A percentile compares a stretch with the other conserved stretches of the same genome.
phyloP scores from a whole-genome alignment of 441 rosid genomes.

The Gossypium davidsonii region DNA sequence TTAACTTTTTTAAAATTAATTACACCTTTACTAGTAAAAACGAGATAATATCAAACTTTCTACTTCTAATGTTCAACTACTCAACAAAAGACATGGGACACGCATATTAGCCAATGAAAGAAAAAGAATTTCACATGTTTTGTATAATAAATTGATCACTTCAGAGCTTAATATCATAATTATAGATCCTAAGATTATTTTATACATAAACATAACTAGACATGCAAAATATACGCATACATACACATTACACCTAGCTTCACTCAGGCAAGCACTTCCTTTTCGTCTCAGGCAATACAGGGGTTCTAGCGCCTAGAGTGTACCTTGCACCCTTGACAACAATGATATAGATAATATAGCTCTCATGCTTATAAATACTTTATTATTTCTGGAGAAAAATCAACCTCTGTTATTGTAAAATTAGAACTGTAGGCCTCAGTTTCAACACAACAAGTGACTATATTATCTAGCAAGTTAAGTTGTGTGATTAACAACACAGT shows the following conservation, averaged over 20 bases:
- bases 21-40: background rate
- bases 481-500: background rate
- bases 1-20: background rate
- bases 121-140: background rate
- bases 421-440: background rate
- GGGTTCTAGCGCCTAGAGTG: background rate
- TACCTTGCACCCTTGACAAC: background rate
- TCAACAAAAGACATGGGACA: background rate
- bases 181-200: background rate
- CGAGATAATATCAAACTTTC: background rate
- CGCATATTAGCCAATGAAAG: background rate
- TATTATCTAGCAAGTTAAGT: background rate
- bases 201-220: background rate
- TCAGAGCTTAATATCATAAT: background rate
- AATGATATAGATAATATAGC: background rate
- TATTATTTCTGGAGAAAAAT: background rate
- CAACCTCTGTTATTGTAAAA: background rate
- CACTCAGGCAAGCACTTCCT: background rate
- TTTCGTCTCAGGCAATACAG: background rate
- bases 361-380: background rate
- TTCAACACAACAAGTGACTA: background rate
- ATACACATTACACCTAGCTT: background rate
- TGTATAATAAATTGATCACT: too few relatives aligned
- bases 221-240: background rate
- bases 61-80: background rate